Evolutionary conservation across 192 early-diverging fungal genomes (phyloP), one percentile per base, ranked within the genome.

Genomic region (Backusella luteola): DNA sequence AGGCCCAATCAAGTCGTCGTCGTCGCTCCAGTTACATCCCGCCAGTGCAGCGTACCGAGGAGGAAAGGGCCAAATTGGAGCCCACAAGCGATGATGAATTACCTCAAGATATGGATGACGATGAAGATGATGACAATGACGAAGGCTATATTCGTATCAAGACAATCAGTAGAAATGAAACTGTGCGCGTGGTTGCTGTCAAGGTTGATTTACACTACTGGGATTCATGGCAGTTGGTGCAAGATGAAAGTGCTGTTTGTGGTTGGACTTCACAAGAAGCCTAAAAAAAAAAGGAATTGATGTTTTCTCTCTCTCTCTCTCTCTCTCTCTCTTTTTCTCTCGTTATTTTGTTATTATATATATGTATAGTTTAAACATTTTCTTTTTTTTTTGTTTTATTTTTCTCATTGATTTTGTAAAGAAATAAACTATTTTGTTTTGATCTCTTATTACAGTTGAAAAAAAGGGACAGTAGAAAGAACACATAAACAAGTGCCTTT

Each of bases 131-230:
- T 4, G 83, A 82, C 15, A 83, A 86, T 34, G 87, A 86, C 21
- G 84, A 86, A 67, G 88, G 86, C 11, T 89, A 89, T 69, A 78
- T 89, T 34, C 83, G 88, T 17, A 84, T 89, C 83, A 89, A 89
- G 82, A 89, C 85, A 19, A 78, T 86, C 19, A 84, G 84, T 19
- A 77, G 88, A 1, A 88, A 82, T 42, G 87, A 87, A 8, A 87
- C 87, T 42, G 87, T 90, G 0, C 85, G 87, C 23, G 90, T 94
- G 5, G 89, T 93, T 63, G 92, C 91, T 32, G 82, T 94, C 76
- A 90, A 92, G 53, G 46, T 94, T 39, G 93, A 93, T 85, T 82
- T 89, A 42, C 91, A 93, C 80, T 94, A 93, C 80, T 94, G 93
- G 93, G 87, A 88, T 14, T 85, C 91, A 0, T 92, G 91, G 85